Evolutionary conservation across 768 basidiomycete genomes (phyloP), one percentile per base, ranked within the genome.

Genomic region (Daedaleopsis nitida): DNA sequence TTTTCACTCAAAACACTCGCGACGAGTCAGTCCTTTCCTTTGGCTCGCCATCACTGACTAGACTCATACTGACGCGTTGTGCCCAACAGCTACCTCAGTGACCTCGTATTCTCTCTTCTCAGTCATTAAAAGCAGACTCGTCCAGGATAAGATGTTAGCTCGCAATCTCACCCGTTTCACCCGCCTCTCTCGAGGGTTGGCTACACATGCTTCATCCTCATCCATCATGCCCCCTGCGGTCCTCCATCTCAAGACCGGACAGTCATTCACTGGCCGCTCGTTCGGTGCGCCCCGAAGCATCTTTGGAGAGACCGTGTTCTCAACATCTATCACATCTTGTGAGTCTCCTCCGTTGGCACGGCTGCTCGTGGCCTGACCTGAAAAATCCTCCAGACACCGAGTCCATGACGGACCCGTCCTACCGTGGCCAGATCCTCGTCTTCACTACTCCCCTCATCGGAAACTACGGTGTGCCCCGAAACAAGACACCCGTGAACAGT

Each of bases 401-500:
- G 77, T 97, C 94, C 9, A 98, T 99, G 97, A 99, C 97, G 39
- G 97, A 99, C 74, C 97, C 97, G 8, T 98, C 97, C 9, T 98
- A 99, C 76, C 91, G 94, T 37, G 91, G 94, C 53, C 97, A 99
- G 76, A 96, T 99, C 71, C 85, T 99, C 65, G 97, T 99, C 59
- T 99, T 99, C 79, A 99, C 97, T 47, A 91, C 96, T 0, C 97
- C 97, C 11, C 86, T 99, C 76, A 97, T 99, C 66, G 97, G 97
- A 43, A 99, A 99, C 75, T 99, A 99, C 70, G 97, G 97, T 56
- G 94, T 99, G 10, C 97, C 97, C 7, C 68, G 72, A 37, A 98
- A 99, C 75, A 80, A 78, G 16, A 80, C 89, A 1, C 87, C 91
- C 6, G 76, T 82, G 42, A 83, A 97, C 72, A 81, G 80, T 17